Evolutionary conservation across 1,139 yeast species (phyloP), one percentile per base, ranked within the genome.

Genomic region (Taphrina communis): DNA sequence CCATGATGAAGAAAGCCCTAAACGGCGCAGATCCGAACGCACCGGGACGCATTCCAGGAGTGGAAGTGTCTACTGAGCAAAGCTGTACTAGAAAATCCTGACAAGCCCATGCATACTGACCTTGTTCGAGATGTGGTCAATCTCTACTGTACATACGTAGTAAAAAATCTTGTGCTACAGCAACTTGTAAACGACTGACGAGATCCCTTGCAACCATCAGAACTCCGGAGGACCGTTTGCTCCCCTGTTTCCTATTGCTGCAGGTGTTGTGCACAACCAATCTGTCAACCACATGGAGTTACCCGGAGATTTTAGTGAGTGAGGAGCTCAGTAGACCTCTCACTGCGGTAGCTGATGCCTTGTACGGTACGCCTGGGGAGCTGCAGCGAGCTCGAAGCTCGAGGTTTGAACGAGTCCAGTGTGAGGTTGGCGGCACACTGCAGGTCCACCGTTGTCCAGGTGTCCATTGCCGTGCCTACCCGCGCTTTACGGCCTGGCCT

Each of bases 11-110:
- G 62, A 58, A 31, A 58, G 62, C 31, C 62, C 62, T n/a, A 58
- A 58, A 31, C 38, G 62, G 6, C 62, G 62, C 53, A 25, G 53
- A 39, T 58, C 62, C 21, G 62, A 58, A 41, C 62, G 62, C 17
- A 58, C 62, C 9, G 62, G 62, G 9, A 25, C 36, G 53, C 62
- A 58, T 44, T 58, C 62, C 25, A 19, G 62, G 17, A 58, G 53
- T 46, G 62, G 62, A 14, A 58, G 62, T 44, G 53, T 58, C 25
- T 58, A 25, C 17, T 56, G 42, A 53, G 6, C 17, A 12, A 42
- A 42, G 17, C 6, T 50, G 21, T 17, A 17, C 17, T 17, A 17
- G 17, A 17, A 17, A 17, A 17, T 17, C 17, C 17, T 17, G 17
- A 17, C 17, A 17, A 17, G 31, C 31, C 31, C 19, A 44, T 6